A percentile compares a stretch with the other conserved stretches of the same genome.
phyloP scores from a whole-genome alignment of 345 rosid species.

The Eucalyptus sp. region DNA sequence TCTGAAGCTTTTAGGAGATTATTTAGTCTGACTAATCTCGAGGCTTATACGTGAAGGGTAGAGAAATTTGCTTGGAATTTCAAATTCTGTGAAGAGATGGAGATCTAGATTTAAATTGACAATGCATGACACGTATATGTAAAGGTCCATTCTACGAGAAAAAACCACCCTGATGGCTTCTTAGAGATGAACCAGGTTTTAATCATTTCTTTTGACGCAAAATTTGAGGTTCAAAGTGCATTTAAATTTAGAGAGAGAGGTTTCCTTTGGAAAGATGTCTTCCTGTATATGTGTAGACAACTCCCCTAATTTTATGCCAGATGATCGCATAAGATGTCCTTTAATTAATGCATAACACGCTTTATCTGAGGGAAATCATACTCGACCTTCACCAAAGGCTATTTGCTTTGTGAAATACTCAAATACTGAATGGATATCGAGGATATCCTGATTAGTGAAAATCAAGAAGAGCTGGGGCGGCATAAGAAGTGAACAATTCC shows the following conservation, averaged over 20 bases:
- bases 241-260: background rate
- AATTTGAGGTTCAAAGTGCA: background rate
- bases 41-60: background rate
- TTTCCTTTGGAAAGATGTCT: background rate
- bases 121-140: background rate
- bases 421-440: background rate
- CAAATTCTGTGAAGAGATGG: background rate
- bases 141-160: background rate
- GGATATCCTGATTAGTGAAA: background rate
- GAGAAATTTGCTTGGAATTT: background rate
- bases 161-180: background rate
- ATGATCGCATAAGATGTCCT: background rate
- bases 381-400: background rate
- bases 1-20: background rate
- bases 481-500: background rate
- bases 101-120: background rate
- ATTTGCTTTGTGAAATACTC: background rate
- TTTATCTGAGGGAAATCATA: background rate
- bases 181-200: background rate
- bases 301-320: background rate
- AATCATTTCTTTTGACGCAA: background rate
- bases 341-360: background rate
- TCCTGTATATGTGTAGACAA: background rate
- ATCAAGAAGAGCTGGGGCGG: background rate
- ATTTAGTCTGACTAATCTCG: background rate